Conservation (phyloP, 2,329 filamentous ascomycete species). For the Aspergillus piperis region DNA sequence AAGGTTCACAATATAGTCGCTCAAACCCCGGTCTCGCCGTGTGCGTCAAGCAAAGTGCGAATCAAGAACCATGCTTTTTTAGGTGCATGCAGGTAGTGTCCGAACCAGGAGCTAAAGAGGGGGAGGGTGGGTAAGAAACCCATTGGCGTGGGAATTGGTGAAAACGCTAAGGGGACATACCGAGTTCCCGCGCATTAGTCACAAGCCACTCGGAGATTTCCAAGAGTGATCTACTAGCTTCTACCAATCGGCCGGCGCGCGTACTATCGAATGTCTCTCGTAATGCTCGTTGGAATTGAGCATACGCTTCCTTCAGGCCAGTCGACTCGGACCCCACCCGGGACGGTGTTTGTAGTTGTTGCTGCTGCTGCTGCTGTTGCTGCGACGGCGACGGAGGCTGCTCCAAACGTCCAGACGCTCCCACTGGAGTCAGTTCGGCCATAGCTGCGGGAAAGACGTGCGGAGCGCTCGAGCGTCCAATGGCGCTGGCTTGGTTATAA, state of each 20-base stretch:
- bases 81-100: conserved; percentile 2
- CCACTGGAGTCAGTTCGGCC: conserved; percentile 48
- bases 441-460: conserved; percentile 56
- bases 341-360: conserved; percentile 11
- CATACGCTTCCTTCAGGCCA: conserved; percentile 68
- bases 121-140: neutral
- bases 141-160: conserved; percentile 13
- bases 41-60: neutral
- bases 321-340: conserved; percentile 46
- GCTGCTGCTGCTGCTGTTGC: conserved; percentile 30
- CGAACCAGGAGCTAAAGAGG: neutral
- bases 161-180: conserved; percentile 51
- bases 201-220: conserved; percentile 68
- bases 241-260: conserved; percentile 60
- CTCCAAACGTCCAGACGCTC: conserved; percentile 18
- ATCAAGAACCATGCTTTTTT: neutral
- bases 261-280: conserved; percentile 71
- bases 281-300: conserved; percentile 58
- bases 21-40: neutral
- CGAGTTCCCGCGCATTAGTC: conserved; percentile 64
- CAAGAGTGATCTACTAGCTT: conserved; percentile 61
- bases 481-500: conserved; percentile 64
- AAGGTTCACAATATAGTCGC: neutral
- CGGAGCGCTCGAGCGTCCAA: conserved; percentile 51
- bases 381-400: conserved; percentile 27